Evolutionary conservation across 805 yeast species (phyloP).

Genomic region (Teunomyces funiuensis): DNA sequence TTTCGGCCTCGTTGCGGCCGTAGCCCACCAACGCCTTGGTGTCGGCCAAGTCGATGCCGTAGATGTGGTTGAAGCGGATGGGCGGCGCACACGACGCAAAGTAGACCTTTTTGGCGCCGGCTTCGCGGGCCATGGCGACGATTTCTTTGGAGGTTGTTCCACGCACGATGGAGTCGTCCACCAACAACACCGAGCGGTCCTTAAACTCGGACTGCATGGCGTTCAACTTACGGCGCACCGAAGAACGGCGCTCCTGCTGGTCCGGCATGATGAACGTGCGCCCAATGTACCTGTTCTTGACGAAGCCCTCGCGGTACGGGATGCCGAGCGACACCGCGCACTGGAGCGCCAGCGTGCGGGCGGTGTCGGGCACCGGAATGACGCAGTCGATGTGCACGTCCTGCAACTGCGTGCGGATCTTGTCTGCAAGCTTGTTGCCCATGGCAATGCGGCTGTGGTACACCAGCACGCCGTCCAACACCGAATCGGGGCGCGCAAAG

Average conservation of each 20-base stretch:
- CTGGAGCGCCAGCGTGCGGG: conserved; percentile 93
- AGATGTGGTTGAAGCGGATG: conserved; percentile 92
- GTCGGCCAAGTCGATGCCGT: conserved; percentile 97
- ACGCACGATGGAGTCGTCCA: conserved; percentile 96
- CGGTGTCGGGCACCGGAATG: conserved; percentile 96
- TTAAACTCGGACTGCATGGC: conserved; percentile 94
- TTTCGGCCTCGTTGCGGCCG: conserved; percentile 69
- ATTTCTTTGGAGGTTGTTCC: conserved; percentile 97
- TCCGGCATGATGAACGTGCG: conserved; percentile 98
- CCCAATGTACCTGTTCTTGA: conserved; percentile 94
- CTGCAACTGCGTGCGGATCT: conserved; percentile 45
- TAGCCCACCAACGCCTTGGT: conserved; percentile 91
- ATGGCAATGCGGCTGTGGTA: conserved; percentile 88
- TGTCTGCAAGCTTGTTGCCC: conserved; percentile 87
- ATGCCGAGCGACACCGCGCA: conserved; percentile 78
- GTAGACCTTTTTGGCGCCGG: conserved; percentile 93
- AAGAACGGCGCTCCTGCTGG: conserved; percentile 89
- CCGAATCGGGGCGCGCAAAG: conserved; percentile 97
- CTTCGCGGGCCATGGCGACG: conserved; percentile 97
- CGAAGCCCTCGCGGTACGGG: conserved; percentile 95
- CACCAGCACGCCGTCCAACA: conserved; percentile 94
- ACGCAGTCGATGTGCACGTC: conserved; percentile 82
- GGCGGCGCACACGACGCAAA: conserved; percentile 98
- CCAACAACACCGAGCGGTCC: conserved; percentile 80
- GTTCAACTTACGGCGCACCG: conserved; percentile 90